Conservation (phyloP, 164 flowering plant genomes). For the Kingdonia uniflora region DNA sequence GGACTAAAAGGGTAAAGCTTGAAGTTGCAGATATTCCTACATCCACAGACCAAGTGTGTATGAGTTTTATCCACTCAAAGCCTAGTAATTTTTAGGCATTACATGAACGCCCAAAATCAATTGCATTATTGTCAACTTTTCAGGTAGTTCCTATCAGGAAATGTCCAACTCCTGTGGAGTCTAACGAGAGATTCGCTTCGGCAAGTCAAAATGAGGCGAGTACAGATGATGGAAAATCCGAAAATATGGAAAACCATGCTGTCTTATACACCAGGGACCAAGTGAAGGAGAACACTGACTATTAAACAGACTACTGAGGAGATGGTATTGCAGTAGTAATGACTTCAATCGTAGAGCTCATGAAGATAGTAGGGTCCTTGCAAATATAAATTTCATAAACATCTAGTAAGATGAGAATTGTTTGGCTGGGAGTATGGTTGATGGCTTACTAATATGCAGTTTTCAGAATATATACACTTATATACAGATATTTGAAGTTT, state of each 20-base stretch:
- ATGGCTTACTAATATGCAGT: too few relatives aligned
- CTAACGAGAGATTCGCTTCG: slow-evolving; percentile 4
- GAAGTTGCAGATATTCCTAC: slow-evolving; percentile 7
- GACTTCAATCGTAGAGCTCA: too few relatives aligned
- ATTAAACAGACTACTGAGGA: too few relatives aligned
- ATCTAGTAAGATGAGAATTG: too few relatives aligned
- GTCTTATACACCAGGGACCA: not conserved
- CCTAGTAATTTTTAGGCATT: not conserved
- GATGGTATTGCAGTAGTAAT: too few relatives aligned
- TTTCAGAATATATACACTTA: too few relatives aligned
- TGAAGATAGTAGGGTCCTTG: too few relatives aligned
- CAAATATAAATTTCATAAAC: too few relatives aligned
- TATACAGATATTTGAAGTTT: too few relatives aligned
- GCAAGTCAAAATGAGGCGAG: not conserved
- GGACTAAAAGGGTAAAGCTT: slow-evolving; percentile 23
- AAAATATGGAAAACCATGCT: not conserved
- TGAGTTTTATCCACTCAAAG: not conserved
- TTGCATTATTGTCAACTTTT: not conserved
- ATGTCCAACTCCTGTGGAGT: slow-evolving; percentile 7
- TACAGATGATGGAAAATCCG: not conserved
- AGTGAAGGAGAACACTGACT: not conserved
- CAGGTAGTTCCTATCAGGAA: slow-evolving; percentile 34
- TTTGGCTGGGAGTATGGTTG: too few relatives aligned
- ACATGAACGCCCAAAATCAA: too few relatives aligned
- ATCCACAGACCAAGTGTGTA: slow-evolving; percentile 36